Conservation (phyloP, 2,329 filamentous ascomycete genomes). For the Talaromyces sp. region DNA sequence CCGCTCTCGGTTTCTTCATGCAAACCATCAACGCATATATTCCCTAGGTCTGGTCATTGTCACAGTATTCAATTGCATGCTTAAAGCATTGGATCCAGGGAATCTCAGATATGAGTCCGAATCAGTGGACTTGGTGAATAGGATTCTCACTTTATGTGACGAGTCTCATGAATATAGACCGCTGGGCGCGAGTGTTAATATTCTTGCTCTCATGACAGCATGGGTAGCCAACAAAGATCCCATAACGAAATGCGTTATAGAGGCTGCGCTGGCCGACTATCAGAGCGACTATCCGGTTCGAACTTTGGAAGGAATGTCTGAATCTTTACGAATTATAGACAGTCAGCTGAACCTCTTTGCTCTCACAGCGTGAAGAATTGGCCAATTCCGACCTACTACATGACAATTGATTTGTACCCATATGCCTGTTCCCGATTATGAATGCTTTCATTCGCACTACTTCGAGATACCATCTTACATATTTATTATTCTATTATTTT, state of each 20-base stretch:
- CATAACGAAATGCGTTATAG: conserved; percentile 13
- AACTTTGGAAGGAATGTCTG: conserved; percentile 7
- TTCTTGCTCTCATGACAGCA: conserved; percentile 21
- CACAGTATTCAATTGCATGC: conserved; percentile 28
- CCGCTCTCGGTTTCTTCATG: conserved; percentile 18
- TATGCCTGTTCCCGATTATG: background rate
- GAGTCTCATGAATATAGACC: conserved; percentile 24
- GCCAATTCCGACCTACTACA: background rate
- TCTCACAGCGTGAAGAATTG: background rate
- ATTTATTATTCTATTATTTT: background rate
- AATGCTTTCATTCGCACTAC: background rate
- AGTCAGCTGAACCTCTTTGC: background rate
- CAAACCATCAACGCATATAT: conserved; percentile 30
- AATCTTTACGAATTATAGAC: background rate
- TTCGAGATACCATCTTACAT: background rate
- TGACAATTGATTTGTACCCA: background rate
- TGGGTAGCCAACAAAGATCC: conserved; percentile 21
- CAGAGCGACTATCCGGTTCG: conserved; percentile 19
- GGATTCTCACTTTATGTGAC: conserved; percentile 25
- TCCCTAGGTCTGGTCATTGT: conserved; percentile 26
- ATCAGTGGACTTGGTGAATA: conserved; percentile 17
- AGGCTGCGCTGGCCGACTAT: conserved; percentile 20
- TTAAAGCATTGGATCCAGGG: conserved; percentile 23
- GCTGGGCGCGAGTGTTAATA: conserved; percentile 26
- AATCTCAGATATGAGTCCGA: conserved; percentile 16